Conservation (phyloP, 805 yeast species). For the Candida adriatica region DNA sequence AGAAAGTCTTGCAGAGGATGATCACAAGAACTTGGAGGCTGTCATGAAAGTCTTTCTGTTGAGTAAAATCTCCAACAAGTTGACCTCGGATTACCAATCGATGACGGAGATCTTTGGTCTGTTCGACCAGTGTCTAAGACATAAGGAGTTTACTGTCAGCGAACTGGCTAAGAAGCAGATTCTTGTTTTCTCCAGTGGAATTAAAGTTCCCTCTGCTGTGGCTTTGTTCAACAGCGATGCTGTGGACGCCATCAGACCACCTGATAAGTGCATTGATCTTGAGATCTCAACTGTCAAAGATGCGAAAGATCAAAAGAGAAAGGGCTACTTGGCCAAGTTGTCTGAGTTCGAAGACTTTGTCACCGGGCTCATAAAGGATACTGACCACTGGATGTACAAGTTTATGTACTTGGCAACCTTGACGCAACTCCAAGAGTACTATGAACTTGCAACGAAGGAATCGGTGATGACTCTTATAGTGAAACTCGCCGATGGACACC, state of each 20-base stretch:
- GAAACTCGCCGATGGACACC: constrained; percentile 47
- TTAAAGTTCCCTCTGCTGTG: constrained; percentile 44
- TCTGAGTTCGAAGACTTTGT: constrained; percentile 34
- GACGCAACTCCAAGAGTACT: constrained; percentile 44
- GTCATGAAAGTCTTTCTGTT: constrained; percentile 53
- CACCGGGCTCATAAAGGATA: constrained; percentile 20
- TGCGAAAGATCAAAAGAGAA: constrained; percentile 59
- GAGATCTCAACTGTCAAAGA: constrained; percentile 51
- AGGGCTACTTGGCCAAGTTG: constrained; percentile 33
- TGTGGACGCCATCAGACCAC: constrained; percentile 47
- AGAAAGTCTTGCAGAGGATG: constrained; percentile 40
- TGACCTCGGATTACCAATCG: constrained; percentile 51
- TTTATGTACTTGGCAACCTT: constrained; percentile 43
- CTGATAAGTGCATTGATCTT: constrained; percentile 47
- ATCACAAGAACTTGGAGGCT: constrained; percentile 53
- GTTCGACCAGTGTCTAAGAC: constrained; percentile 45
- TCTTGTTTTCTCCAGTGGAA: constrained; percentile 29
- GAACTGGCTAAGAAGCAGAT: constrained; percentile 48
- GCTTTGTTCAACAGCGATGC: constrained; percentile 43
- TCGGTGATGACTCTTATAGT: constrained; percentile 38
- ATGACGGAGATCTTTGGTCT: constrained; percentile 40
- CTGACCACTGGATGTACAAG: constrained; percentile 52
- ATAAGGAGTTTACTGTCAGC: constrained; percentile 52
- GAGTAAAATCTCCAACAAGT: constrained; percentile 49
- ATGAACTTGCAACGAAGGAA: constrained; percentile 39